Conservation (phyloP, 257 asterid genomes). For the Haberlea rhodopensis region DNA sequence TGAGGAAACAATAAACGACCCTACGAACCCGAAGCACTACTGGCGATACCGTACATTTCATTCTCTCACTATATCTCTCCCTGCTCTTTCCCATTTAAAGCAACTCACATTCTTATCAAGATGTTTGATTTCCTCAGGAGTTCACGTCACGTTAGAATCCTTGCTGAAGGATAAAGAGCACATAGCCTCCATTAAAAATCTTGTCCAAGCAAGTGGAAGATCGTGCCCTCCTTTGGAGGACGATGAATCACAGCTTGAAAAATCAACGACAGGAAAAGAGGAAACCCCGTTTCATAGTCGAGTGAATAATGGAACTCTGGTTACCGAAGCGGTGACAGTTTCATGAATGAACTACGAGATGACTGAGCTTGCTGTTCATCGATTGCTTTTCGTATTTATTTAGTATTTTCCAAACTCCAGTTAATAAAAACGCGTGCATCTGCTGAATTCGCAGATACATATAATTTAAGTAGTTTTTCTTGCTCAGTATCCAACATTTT, state of each 20-base stretch:
- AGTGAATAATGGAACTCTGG: slow-evolving; percentile 24
- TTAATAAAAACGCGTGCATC: background rate
- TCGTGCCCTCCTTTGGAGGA: slow-evolving; percentile 55
- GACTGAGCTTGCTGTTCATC: slow-evolving; percentile 1
- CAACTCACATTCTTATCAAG: background rate
- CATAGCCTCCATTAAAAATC: slow-evolving; percentile 54
- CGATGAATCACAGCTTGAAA: slow-evolving; percentile 25
- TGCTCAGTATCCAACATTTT: background rate
- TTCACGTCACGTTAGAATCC: slow-evolving; percentile 79
- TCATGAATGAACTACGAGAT: slow-evolving; percentile 19
- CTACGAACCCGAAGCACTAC: slow-evolving; percentile 94
- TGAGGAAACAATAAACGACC: slow-evolving; percentile 96
- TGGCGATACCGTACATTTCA: slow-evolving; percentile 79
- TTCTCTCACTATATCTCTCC: background rate
- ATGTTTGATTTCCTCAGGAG: slow-evolving; percentile 45
- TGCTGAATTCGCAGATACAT: background rate
- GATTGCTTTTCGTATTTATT: background rate
- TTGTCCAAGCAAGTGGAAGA: slow-evolving; percentile 70
- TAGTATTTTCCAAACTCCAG: background rate
- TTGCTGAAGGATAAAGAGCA: slow-evolving; percentile 73
- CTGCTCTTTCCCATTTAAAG: background rate
- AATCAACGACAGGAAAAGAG: slow-evolving; percentile 22
- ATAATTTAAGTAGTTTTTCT: background rate
- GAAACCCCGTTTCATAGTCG: slow-evolving; percentile 14
- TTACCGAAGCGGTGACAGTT: slow-evolving; percentile 33